phyloP scores from a whole-genome alignment of 305 asterid species.

The Solanum hybrid region DNA sequence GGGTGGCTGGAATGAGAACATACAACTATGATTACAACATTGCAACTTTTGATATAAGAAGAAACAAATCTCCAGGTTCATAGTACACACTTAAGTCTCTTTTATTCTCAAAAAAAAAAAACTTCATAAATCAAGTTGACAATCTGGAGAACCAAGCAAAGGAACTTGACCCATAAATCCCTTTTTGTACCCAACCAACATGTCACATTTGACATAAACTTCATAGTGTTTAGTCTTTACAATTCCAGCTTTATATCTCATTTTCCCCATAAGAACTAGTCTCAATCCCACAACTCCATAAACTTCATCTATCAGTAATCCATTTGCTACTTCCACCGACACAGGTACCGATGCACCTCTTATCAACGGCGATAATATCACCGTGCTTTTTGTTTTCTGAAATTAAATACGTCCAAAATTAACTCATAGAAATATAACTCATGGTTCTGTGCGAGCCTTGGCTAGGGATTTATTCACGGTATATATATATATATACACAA shows the following conservation, averaged over 20 bases:
- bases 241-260: conserved; percentile 36
- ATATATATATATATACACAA: no score
- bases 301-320: conserved; percentile 33
- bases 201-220: conserved; percentile 39
- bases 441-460: background rate
- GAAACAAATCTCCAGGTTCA: background rate
- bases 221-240: conserved; percentile 22
- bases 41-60: background rate
- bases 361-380: conserved; percentile 50
- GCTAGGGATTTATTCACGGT: background rate
- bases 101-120: background rate
- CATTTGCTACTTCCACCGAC: conserved; percentile 32
- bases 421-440: background rate
- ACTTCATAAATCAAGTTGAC: conserved; percentile 29
- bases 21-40: background rate
- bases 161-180: conserved; percentile 45
- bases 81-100: background rate
- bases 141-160: conserved; percentile 41
- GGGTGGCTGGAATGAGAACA: background rate
- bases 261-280: conserved; percentile 35
- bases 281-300: conserved; percentile 55
- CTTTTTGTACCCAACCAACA: conserved; percentile 35
- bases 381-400: conserved; percentile 46
- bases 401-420: conserved; percentile 5
- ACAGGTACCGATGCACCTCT: conserved; percentile 46